These are phyloP conservation scores for Fomes fomentarius DNA, from an alignment of 1,284 basidiomycete species.

Conservation along the genomic window DNA sequence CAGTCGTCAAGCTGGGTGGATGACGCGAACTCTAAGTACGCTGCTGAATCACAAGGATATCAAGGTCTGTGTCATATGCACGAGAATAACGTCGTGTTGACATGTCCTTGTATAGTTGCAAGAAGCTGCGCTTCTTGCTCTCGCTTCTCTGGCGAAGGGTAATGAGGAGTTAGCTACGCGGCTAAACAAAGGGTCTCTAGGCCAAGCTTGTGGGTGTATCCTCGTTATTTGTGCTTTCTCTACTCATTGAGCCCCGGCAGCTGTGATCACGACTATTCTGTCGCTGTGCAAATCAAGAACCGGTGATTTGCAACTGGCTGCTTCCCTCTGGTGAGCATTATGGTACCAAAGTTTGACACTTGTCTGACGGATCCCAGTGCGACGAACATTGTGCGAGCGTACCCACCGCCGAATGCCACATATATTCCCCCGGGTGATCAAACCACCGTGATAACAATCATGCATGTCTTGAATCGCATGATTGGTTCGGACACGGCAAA, in stretches of 20 bases:
- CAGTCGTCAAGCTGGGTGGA: conserved; percentile 58
- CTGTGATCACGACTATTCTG: conserved; percentile 43
- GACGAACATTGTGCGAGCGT: conserved; percentile 59
- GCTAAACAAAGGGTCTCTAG: conserved; percentile 45
- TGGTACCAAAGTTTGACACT: too few relatives aligned
- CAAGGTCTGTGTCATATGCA: conserved; percentile 44
- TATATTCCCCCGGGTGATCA: conserved; percentile 39
- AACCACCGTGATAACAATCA: conserved; percentile 52
- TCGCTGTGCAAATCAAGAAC: conserved; percentile 56
- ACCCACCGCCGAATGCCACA: conserved; percentile 5
- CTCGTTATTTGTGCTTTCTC: background rate
- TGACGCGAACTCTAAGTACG: conserved; percentile 49
- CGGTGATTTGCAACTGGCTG: conserved; percentile 64
- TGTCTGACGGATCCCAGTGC: too few relatives aligned
- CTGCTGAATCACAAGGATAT: conserved; percentile 53
- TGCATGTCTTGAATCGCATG: conserved; percentile 65
- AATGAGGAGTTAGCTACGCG: conserved; percentile 54
- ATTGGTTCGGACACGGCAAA: conserved; percentile 47
- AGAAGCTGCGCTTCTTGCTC: conserved; percentile 69
- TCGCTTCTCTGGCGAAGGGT: conserved; percentile 74
- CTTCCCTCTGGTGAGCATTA: conserved; percentile 68
- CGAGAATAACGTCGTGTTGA: background rate
- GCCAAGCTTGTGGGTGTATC: conserved; percentile 38
- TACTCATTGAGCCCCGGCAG: conserved; percentile 8
- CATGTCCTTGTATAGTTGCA: conserved; percentile 51